A percentile compares a stretch with the other conserved stretches of the same genome.
Conservation (phyloP, 2,329 filamentous ascomycete species). For the Akanthomyces lecanii region DNA sequence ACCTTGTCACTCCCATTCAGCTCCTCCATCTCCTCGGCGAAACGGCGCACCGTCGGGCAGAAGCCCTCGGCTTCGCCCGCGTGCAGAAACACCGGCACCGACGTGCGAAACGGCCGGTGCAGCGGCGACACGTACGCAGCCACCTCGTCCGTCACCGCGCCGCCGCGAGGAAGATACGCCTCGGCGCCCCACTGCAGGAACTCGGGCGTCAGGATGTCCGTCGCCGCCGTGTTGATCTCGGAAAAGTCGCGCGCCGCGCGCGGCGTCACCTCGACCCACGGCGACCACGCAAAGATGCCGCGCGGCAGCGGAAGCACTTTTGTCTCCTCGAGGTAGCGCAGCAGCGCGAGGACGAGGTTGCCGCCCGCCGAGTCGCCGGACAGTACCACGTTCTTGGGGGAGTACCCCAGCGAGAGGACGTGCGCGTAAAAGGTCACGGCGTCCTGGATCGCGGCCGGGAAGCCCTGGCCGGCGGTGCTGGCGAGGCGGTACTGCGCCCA, state of each 20-base stretch:
- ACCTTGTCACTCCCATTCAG: background rate
- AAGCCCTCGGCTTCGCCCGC: constrained; percentile 14
- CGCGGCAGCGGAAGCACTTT: constrained; percentile 7
- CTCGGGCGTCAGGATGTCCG: background rate
- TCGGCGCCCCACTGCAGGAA: constrained; percentile 17
- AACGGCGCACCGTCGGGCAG: background rate
- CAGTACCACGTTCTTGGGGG: constrained; percentile 24
- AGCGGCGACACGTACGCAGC: constrained; percentile 12
- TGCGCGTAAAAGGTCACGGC: constrained; percentile 27
- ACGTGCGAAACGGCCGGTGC: constrained; percentile 5
- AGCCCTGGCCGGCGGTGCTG: constrained; percentile 21
- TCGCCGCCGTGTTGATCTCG: background rate
- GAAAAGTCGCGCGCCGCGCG: constrained; percentile 4
- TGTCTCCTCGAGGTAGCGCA: constrained; percentile 25
- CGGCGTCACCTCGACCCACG: constrained; percentile 13
- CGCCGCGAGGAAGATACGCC: background rate
- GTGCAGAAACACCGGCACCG: constrained; percentile 14
- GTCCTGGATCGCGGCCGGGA: constrained; percentile 29
- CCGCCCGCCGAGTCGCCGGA: constrained; percentile 31
- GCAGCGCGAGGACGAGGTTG: constrained; percentile 27
- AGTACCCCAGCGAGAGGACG: constrained; percentile 23
- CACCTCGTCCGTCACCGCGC: background rate
- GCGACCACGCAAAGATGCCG: constrained; percentile 12
- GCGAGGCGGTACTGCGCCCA: constrained; percentile 29
- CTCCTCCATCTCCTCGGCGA: constrained; percentile 9